Base-by-base conservation (phyloP, 768 basidiomycete genomes). In the Hygrocybe coccinea region DNA sequence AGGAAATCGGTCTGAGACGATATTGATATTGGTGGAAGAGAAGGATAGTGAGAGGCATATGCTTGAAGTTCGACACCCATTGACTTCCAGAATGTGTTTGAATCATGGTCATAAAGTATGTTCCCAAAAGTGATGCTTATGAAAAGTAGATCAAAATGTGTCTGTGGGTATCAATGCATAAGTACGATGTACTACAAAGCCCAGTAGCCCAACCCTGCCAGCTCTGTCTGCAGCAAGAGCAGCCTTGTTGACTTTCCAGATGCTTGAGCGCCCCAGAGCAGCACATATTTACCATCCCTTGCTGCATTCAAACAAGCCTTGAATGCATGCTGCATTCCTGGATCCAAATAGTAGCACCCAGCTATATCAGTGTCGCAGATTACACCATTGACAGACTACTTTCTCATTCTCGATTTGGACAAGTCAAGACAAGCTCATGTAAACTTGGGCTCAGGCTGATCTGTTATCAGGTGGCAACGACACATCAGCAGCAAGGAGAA, bases 201-300 rank as follows among this genome's bases (percentile, higher is more conserved):
- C 35, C 29, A 22, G 17, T 56, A 52, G 43, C 49, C 47, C 29
- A 15, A 21, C 36, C 11, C 43, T 37, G 14, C 15, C 24, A 59
- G 55, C 50, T 46, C 17, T 50, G 19, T 8, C 55, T 35, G 48
- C 35, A 56, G 29, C 54, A 38, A 51, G 41, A 41, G 17, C 36
- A 59, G 36, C 44, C 55, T 34, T 48, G 58, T 59, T 48, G 58
- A 21, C 45, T 59, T 59, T 55, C 58, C 55, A 25, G 58, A 59
- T 45, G 55, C 58, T 34, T 39, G 54, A 36, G 54, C 55, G 12
- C 58, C 58, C 41, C 24, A n/a, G 54, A 59, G 58, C 34, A 56
- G 48, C 41, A 56, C 41, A 55, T 43, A 47, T 52, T 48, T 17
- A 25, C 55, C 19, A 37, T 47, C 19, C 49, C 22, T 35, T 51